A percentile compares a stretch with the other conserved stretches of the same genome.
These are phyloP conservation scores for Schizophyllum commune DNA, from an alignment of 1,284 basidiomycete species.

Conservation along the genomic window DNA sequence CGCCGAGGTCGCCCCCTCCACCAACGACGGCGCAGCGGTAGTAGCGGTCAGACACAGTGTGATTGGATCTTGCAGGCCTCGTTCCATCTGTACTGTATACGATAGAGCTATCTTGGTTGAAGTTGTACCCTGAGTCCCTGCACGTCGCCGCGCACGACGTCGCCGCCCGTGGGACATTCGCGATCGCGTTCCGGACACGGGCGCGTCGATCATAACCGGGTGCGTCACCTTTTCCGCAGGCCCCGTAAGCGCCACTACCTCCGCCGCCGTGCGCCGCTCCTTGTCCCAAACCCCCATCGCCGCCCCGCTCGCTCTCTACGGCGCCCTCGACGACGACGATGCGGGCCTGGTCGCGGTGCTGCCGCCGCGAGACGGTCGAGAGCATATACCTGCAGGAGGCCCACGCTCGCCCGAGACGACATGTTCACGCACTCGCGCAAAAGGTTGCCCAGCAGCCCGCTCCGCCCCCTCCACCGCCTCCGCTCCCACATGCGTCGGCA, in stretches of 20 bases:
- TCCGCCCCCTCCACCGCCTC: conserved; percentile 17
- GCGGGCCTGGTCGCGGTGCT: conserved; percentile 13
- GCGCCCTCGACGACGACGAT: background rate
- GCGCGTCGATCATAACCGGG: background rate
- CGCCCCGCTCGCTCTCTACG: no score
- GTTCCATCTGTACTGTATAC: background rate
- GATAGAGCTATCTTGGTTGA: background rate
- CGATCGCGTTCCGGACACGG: background rate
- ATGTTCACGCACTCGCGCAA: background rate
- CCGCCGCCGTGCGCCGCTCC: background rate
- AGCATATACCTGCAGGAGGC: conserved; percentile 27
- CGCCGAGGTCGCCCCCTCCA: conserved; percentile 19
- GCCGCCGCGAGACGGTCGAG: conserved; percentile 18
- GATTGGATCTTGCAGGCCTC: no score
- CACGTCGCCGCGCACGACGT: no score
- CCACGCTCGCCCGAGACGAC: conserved; percentile 7
- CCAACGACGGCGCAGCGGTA: background rate
- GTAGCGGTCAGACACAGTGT: background rate
- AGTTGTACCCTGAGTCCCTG: no score
- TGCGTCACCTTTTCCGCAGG: background rate
- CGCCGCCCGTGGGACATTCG: background rate
- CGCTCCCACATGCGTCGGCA: background rate
- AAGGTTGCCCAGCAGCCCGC: conserved; percentile 4
- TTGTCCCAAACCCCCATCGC: background rate
- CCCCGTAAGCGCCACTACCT: background rate